Conservation (phyloP, 1,284 basidiomycete genomes). For the Malassezia japonica region DNA sequence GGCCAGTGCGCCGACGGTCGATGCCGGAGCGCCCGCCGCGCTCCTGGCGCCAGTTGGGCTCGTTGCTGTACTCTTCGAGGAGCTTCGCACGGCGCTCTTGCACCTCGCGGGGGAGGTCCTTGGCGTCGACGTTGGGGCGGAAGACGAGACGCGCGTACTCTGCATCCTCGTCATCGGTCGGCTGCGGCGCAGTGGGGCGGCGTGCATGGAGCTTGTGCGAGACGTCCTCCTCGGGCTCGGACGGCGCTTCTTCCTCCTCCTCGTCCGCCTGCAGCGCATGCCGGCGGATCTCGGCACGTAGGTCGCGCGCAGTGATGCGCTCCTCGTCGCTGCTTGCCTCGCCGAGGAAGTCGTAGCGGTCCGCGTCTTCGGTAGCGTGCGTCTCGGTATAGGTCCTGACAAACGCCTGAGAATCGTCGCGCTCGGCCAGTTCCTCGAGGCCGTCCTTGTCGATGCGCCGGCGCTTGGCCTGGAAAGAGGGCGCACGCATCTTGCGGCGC, state of each 20-base stretch:
- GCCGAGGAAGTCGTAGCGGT: slow-evolving; percentile 30
- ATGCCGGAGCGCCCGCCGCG: slow-evolving; percentile 13
- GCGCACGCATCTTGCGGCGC: slow-evolving; percentile 18
- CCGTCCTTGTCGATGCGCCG: slow-evolving; percentile 30
- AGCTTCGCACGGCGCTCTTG: slow-evolving; percentile 8
- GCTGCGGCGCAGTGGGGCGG: neutral
- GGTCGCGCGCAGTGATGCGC: slow-evolving; percentile 7
- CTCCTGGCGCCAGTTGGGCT: slow-evolving; percentile 13
- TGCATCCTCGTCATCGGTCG: neutral
- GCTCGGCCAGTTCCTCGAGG: slow-evolving; percentile 27
- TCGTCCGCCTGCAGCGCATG: neutral
- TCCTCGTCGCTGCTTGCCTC: slow-evolving; percentile 14
- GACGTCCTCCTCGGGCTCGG: neutral
- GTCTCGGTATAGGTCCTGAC: slow-evolving; percentile 29
- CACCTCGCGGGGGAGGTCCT: neutral
- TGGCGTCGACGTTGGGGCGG: slow-evolving; percentile 1
- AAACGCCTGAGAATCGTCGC: slow-evolving; percentile 35
- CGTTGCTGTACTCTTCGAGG: slow-evolving; percentile 16
- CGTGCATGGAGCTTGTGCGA: neutral
- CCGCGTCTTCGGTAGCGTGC: slow-evolving; percentile 24
- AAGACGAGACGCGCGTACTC: slow-evolving; percentile 9
- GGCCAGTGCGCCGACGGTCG: slow-evolving; percentile 9
- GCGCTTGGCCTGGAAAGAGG: slow-evolving; percentile 23
- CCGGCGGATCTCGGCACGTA: slow-evolving; percentile 10
- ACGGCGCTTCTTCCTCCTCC: neutral